Conservation (phyloP, 148 eudicot species). For the Fagopyrum homotropicum region DNA sequence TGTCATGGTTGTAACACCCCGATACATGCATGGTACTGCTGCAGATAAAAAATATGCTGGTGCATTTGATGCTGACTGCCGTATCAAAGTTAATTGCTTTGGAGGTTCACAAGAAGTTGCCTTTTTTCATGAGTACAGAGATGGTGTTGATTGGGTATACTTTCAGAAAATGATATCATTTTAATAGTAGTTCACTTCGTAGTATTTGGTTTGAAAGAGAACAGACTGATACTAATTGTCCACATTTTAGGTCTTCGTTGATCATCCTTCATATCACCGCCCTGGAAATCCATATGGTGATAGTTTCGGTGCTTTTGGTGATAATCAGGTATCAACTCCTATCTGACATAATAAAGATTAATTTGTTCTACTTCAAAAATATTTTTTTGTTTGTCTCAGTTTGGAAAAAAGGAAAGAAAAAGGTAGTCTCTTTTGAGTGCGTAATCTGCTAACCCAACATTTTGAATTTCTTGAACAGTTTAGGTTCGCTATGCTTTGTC, state of each 20-base stretch:
- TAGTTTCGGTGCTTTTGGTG: constrained; percentile 82
- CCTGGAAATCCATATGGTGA: constrained; percentile 99
- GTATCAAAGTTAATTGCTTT: constrained; percentile 60
- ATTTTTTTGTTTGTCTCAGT: neutral
- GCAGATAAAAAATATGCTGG: constrained; percentile 53
- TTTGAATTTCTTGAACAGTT: constrained; percentile 49
- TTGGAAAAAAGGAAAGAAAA: neutral
- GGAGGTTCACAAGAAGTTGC: constrained; percentile 82
- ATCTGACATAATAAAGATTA: neutral
- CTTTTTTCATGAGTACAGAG: constrained; percentile 78
- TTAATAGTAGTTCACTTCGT: neutral
- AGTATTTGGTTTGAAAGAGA: constrained; percentile 1
- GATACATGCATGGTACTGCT: constrained; percentile 72
- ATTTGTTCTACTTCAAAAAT: neutral
- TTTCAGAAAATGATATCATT: too few species aligned
- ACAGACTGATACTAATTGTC: constrained; percentile 4
- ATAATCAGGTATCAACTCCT: constrained; percentile 63
- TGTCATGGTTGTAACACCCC: constrained; percentile 91
- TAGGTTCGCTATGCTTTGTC: constrained; percentile 89
- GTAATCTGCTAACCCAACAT: constrained; percentile 1
- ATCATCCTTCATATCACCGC: constrained; percentile 88
- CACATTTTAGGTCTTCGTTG: constrained; percentile 72
- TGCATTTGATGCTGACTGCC: constrained; percentile 47
- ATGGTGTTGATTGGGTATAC: constrained; percentile 93
- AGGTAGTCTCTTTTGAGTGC: neutral